phyloP scores from a whole-genome alignment of 2,329 filamentous ascomycete genomes.

The Aspergillus costaricaensis region DNA sequence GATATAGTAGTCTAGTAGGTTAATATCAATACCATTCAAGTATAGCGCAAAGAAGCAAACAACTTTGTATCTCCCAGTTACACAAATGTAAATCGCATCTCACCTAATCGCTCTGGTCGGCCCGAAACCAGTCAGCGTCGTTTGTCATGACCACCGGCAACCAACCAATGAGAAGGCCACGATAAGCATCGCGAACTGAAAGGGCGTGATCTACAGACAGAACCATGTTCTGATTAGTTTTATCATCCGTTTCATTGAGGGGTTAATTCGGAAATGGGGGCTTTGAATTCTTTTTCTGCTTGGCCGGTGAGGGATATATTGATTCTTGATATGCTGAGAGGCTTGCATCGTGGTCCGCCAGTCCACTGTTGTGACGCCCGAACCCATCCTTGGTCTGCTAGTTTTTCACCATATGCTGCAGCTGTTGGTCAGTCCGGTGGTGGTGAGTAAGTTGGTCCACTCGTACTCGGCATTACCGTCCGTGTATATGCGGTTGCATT shows the following conservation, averaged over 20 bases:
- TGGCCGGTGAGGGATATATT: constrained; percentile 5
- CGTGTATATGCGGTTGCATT: background rate
- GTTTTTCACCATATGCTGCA: background rate
- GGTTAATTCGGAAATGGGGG: constrained; percentile 1
- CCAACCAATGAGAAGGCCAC: constrained; percentile 27
- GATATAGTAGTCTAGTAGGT: no score
- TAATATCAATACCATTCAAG: no score
- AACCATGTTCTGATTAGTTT: constrained; percentile 2
- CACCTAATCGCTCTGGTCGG: constrained; percentile 2
- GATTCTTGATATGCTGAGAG: background rate
- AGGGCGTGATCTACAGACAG: background rate
- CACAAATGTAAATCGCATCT: no score
- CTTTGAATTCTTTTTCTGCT: background rate
- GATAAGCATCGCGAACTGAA: constrained; percentile 30
- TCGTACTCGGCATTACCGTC: background rate
- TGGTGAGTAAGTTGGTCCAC: background rate
- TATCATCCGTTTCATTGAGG: constrained; percentile 3
- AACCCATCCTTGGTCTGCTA: background rate
- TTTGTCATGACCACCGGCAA: constrained; percentile 31
- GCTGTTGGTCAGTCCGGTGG: background rate
- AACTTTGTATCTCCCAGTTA: no score
- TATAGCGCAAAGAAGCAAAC: no score
- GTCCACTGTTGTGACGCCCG: background rate
- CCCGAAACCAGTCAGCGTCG: constrained; percentile 32
- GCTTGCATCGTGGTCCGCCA: background rate